Base-by-base conservation (phyloP, 2,329 filamentous ascomycete species). In the Plenodomus biglobosus region DNA sequence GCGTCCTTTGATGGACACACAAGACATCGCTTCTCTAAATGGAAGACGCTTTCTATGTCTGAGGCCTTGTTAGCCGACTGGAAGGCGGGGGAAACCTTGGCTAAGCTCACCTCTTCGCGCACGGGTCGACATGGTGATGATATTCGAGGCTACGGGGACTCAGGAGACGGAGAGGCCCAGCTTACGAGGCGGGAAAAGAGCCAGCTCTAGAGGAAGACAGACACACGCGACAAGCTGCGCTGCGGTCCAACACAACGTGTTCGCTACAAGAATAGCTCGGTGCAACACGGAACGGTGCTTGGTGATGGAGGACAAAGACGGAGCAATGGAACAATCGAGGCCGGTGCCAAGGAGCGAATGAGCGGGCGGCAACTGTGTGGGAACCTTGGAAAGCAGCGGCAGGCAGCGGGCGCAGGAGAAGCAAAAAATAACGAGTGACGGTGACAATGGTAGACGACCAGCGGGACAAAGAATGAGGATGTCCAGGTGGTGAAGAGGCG, bases 11-110 rank as follows among this genome's bases (percentile, higher is more conserved):
- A 32, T 8, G 77, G 75, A 66, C 85, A 88, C 58, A 76, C 64
- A 41, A 85, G 75, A 67, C 85, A 88, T 61, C 82, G 78, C 60
- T 79, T 77, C 68, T 84, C 82, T 44, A 84, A 63, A 40, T 69
- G 72, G 50, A 72, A 57, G 47, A 71, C 66, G 52, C 66, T 58
- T 40, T 72, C 70, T 48, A 67, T 58, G 44, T 72, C 70, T 72
- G 49, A 27, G 11, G 18, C 13, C 30, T 17, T 40, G 56, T 62
- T 46, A 62, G 59, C 40, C n/a, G 19, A 21, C 18, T 15, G n/a
- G n/a, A 10, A 1, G n/a, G 16, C 13, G 8, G 15, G 27, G 27
- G 27, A 24, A 10, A 24, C 27, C 3, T 32, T 10, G 6, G 15
- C 27, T 8, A 16, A 6, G 16, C 35, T 21, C 46, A 59, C 56